Conservation (phyloP, 106 monocot genomes). For the Allium fistulosum region DNA sequence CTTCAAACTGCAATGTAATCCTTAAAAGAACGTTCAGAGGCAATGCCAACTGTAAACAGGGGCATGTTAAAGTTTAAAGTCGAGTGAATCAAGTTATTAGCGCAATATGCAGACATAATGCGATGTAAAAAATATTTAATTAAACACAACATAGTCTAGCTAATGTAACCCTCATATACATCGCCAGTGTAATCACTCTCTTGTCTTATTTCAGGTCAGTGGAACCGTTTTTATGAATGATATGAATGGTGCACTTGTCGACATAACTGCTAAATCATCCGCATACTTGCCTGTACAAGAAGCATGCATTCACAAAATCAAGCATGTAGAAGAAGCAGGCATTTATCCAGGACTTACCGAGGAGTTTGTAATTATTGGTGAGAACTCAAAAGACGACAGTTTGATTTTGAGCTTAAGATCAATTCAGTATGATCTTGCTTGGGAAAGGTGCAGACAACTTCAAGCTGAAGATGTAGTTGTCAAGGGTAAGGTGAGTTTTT, state of each 20-base stretch:
- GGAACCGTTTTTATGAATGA: slow-evolving; percentile 82
- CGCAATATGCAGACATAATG: too few species aligned
- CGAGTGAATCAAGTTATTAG: too few species aligned
- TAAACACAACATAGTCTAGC: too few species aligned
- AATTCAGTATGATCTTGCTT: slow-evolving; percentile 88
- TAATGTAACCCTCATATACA: too few species aligned
- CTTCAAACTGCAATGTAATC: too few species aligned
- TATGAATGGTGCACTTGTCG: slow-evolving; percentile 59
- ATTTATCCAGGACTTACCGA: slow-evolving; percentile 74
- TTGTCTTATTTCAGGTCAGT: slow-evolving; percentile 63
- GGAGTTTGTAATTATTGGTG: slow-evolving; percentile 78
- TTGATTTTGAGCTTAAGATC: slow-evolving; percentile 79
- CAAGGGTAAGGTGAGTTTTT: slow-evolving; percentile 81
- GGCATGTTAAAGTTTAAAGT: too few species aligned
- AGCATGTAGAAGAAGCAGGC: slow-evolving; percentile 82
- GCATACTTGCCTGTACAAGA: slow-evolving; percentile 83
- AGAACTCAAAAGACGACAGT: slow-evolving; percentile 62
- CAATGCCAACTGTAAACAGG: too few species aligned
- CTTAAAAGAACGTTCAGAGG: too few species aligned
- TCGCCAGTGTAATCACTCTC: too few species aligned
- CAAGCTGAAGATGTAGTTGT: slow-evolving; percentile 91
- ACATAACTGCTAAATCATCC: slow-evolving; percentile 80
- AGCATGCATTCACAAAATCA: slow-evolving; percentile 67
- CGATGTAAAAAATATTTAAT: too few species aligned
- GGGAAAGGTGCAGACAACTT: slow-evolving; percentile 92